These are phyloP conservation scores for Pythium aquatile DNA, from an alignment of 352 stramenopile species.

Conservation along the genomic window DNA sequence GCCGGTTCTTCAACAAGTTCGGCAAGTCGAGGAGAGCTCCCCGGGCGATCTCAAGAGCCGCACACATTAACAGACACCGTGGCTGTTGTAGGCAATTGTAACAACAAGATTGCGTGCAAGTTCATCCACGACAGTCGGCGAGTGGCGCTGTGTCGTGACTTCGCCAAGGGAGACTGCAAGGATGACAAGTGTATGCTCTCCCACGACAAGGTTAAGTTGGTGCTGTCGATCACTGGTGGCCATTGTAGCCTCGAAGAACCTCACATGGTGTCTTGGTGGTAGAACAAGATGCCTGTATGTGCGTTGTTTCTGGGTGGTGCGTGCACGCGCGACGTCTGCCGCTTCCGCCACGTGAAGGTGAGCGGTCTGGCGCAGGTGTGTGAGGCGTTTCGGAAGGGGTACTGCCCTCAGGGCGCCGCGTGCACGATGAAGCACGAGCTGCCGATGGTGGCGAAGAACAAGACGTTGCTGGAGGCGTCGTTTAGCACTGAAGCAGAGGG, in stretches of 20 bases:
- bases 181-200: constrained; percentile 65
- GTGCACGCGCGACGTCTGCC: constrained; percentile 73
- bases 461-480: constrained; percentile 10
- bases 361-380: constrained; percentile 61
- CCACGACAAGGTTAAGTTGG: constrained; percentile 83
- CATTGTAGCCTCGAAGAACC: not conserved
- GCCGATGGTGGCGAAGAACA: constrained; percentile 8
- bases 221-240: not conserved
- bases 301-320: constrained; percentile 70
- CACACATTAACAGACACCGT: not conserved
- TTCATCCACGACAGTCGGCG: constrained; percentile 85
- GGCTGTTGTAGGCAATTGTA: constrained; percentile 63
- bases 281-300: constrained; percentile 86
- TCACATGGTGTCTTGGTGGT: not conserved
- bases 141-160: constrained; percentile 80
- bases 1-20: constrained; percentile 81
- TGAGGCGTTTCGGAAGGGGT: constrained; percentile 60
- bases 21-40: constrained; percentile 44
- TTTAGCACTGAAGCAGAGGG: not conserved
- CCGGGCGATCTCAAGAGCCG: not conserved
- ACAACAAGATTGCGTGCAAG: constrained; percentile 73
- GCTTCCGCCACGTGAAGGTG: constrained; percentile 83
- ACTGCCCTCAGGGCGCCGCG: constrained; percentile 49
- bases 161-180: constrained; percentile 61
- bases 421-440: constrained; percentile 70